A percentile compares a stretch with the other conserved stretches of the same genome.
phyloP scores from a whole-genome alignment of 768 basidiomycete genomes.

The Boletus tomentosulus region DNA sequence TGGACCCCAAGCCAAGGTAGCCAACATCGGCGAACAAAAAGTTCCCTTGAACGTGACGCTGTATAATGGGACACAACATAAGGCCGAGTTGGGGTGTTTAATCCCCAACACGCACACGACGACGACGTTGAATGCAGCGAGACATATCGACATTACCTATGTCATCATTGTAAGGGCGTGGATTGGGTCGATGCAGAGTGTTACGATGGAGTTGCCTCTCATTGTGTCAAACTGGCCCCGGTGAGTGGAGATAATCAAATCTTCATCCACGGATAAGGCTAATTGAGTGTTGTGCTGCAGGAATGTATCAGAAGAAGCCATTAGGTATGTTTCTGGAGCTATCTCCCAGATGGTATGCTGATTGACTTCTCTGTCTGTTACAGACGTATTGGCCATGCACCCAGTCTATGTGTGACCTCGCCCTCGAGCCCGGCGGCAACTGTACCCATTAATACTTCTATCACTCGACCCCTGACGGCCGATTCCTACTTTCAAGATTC shows the following conservation, averaged over 20 bases:
- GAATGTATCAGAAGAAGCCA: constrained; percentile 66
- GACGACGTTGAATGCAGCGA: constrained; percentile 74
- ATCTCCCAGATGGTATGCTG: not conserved
- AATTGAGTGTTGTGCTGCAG: constrained; percentile 33
- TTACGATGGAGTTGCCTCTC: constrained; percentile 72
- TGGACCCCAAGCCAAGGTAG: constrained; percentile 51
- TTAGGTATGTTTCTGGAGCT: constrained; percentile 35
- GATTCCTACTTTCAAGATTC: constrained; percentile 15
- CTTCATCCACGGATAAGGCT: not conserved
- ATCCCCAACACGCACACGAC: constrained; percentile 74
- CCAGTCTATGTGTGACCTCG: constrained; percentile 34
- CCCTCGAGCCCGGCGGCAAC: constrained; percentile 29
- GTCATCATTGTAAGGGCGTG: constrained; percentile 72
- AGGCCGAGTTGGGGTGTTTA: constrained; percentile 66
- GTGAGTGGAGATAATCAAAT: constrained; percentile 36
- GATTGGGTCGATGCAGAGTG: constrained; percentile 60
- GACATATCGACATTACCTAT: constrained; percentile 86
- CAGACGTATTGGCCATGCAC: constrained; percentile 49
- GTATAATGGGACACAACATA: constrained; percentile 66
- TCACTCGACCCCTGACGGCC: constrained; percentile 19
- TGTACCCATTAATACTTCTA: constrained; percentile 25
- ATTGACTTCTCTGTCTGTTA: not conserved
- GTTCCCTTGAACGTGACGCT: constrained; percentile 68
- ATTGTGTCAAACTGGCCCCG: constrained; percentile 85
- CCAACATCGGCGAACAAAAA: constrained; percentile 65